phyloP scores from a whole-genome alignment of 495 filamentous ascomycete genomes.

The Penicillium salamii region DNA sequence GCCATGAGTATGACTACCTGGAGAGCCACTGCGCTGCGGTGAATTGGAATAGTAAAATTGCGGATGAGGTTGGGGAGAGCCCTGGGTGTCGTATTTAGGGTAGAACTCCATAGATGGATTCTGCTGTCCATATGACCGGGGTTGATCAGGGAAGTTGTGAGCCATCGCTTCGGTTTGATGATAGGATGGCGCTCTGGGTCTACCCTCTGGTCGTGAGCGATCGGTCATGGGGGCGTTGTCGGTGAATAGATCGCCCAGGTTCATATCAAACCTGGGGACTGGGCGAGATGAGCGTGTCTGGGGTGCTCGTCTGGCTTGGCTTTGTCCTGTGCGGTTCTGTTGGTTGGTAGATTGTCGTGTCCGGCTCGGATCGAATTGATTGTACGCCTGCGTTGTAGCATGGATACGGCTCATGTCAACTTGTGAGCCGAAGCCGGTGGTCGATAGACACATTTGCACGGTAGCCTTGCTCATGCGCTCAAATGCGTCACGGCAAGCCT shows the following conservation, averaged over 20 bases:
- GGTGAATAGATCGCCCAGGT: slow-evolving; percentile 52
- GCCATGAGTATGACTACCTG: slow-evolving; percentile 24
- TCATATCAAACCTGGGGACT: slow-evolving; percentile 62
- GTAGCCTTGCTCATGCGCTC: slow-evolving; percentile 94
- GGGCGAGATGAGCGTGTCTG: slow-evolving; percentile 36
- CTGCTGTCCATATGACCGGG: slow-evolving; percentile 27
- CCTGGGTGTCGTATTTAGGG: slow-evolving; percentile 34
- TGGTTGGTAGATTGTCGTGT: slow-evolving; percentile 25
- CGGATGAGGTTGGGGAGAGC: slow-evolving; percentile 29
- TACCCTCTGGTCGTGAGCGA: slow-evolving; percentile 19
- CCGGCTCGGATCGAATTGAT: slow-evolving; percentile 20
- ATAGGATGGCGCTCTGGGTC: slow-evolving; percentile 15
- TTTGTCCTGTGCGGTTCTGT: slow-evolving; percentile 20
- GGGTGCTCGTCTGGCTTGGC: slow-evolving; percentile 23
- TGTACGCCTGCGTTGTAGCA: slow-evolving; percentile 14
- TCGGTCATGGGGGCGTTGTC: slow-evolving; percentile 27
- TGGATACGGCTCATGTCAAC: slow-evolving; percentile 31
- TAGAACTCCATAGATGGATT: slow-evolving; percentile 42
- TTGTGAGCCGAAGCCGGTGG: slow-evolving; percentile 70
- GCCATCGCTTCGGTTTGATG: slow-evolving; percentile 26
- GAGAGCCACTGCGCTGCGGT: slow-evolving; percentile 40
- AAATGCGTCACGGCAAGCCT: slow-evolving; percentile 89
- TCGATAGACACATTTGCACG: slow-evolving; percentile 83
- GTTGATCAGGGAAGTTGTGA: slow-evolving; percentile 25
- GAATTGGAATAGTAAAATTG: slow-evolving; percentile 40